Evolutionary conservation across 2,329 filamentous ascomycete genomes (phyloP).

Genomic region (Aspergillus ibericus): DNA sequence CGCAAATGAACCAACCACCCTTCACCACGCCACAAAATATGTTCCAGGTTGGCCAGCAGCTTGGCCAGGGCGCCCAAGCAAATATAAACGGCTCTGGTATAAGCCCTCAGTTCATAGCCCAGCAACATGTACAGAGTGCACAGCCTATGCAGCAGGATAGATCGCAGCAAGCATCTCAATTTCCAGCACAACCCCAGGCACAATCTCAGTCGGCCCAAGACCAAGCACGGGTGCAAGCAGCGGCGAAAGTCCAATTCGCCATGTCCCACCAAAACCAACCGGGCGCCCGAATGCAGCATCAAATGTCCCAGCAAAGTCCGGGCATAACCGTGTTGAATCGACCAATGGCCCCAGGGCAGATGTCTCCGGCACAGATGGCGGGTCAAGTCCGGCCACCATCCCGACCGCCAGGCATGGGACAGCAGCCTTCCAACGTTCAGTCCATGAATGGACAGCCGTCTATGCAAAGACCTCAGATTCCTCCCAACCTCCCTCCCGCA

Average conservation of each 20-base stretch:
- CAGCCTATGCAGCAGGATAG: conserved; percentile 47
- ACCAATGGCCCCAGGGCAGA: conserved; percentile 40
- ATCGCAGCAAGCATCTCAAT: conserved; percentile 36
- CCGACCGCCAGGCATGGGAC: conserved; percentile 34
- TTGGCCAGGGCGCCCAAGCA: conserved; percentile 39
- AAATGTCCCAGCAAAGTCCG: conserved; percentile 42
- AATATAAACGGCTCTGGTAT: conserved; percentile 39
- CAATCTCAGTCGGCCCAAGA: conserved; percentile 33
- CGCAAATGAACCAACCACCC: conserved; percentile 47
- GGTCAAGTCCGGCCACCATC: conserved; percentile 37
- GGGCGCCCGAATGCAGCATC: conserved; percentile 38
- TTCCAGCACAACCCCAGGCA: conserved; percentile 39
- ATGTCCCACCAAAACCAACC: conserved; percentile 48
- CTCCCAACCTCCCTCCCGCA: conserved; percentile 34
- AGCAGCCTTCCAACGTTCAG: conserved; percentile 29
- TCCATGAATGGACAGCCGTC: conserved; percentile 27
- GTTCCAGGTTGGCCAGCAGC: conserved; percentile 42
- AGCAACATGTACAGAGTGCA: conserved; percentile 44
- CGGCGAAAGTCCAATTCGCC: conserved; percentile 48
- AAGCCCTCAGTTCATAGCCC: conserved; percentile 43
- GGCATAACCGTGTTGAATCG: conserved; percentile 47
- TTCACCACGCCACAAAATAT: conserved; percentile 45
- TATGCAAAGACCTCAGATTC: conserved; percentile 37
- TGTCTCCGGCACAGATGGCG: conserved; percentile 38
- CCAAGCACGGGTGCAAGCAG: conserved; percentile 44